Evolutionary conservation across 192 early-diverging fungal genomes (phyloP).

Genomic region (Linnemannia hyalina): DNA sequence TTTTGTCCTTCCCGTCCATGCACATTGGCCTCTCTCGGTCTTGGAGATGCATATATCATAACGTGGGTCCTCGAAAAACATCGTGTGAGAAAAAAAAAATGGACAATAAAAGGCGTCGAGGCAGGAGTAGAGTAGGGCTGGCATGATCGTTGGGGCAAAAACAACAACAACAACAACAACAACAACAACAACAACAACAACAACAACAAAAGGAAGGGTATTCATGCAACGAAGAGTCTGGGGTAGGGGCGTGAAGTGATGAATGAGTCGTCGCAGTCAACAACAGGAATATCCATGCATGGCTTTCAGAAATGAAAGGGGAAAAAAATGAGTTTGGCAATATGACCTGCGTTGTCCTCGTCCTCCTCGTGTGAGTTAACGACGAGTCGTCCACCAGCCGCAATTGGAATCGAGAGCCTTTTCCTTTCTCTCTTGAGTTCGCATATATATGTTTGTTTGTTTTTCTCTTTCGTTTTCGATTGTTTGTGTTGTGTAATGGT

Average conservation of each 20-base stretch:
- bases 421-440: not conserved
- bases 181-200: not conserved
- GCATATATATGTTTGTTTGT: not conserved
- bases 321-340: slow-evolving; percentile 2
- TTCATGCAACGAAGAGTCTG: not conserved
- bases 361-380: too few species aligned
- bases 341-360: not conserved
- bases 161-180: not conserved
- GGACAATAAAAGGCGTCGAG: not conserved
- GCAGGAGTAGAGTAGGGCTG: not conserved
- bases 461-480: too few species aligned
- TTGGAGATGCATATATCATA: slow-evolving; percentile 2
- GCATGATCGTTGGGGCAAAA: not conserved
- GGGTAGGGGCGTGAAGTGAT: not conserved
- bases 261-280: not conserved
- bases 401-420: not conserved
- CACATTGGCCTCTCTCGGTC: not conserved
- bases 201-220: not conserved
- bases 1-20: not conserved
- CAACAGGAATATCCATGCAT: not conserved
- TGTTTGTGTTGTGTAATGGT: slow-evolving; percentile 1
- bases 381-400: too few species aligned
- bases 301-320: not conserved
- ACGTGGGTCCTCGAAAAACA: not conserved
- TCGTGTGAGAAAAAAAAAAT: slow-evolving; percentile 3